Evolutionary conservation across 306 rosid genomes (phyloP).

Genomic region (Glycine latifolia): DNA sequence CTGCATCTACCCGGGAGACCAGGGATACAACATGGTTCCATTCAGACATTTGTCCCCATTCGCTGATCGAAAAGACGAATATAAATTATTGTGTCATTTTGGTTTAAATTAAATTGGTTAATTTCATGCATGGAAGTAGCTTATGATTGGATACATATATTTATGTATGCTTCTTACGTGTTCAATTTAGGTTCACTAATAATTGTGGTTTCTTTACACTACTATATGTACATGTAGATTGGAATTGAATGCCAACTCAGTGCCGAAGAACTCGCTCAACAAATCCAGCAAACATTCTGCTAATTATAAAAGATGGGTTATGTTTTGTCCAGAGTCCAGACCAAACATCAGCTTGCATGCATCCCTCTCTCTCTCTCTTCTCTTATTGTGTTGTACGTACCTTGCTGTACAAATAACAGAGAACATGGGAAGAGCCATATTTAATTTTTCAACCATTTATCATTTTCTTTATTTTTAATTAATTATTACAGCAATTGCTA

Average conservation of each 20-base stretch:
- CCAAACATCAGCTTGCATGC: constrained; percentile 28
- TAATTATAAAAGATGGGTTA: constrained; percentile 37
- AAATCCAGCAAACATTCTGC: constrained; percentile 96
- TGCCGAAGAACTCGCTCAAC: constrained; percentile 93
- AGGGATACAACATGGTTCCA: background rate
- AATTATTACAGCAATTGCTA: constrained; percentile 15
- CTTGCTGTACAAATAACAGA: constrained; percentile 7
- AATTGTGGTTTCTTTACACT: constrained; percentile 14
- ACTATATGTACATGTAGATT: constrained; percentile 52
- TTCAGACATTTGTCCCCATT: constrained; percentile 49
- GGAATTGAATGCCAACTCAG: constrained; percentile 98
- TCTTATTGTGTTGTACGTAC: constrained; percentile 39
- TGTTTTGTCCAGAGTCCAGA: constrained; percentile 8
- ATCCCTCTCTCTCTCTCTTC: background rate
- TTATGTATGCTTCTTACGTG: background rate
- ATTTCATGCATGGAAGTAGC: background rate
- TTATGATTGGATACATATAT: too few relatives aligned
- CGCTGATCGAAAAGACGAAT: background rate
- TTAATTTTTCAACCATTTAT: constrained; percentile 38
- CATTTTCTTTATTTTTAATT: constrained; percentile 21
- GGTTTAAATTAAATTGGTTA: constrained; percentile 3
- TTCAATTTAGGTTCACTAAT: constrained; percentile 28
- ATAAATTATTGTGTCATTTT: background rate
- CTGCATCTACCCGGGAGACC: background rate
- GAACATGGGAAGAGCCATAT: constrained; percentile 47